Percentiles rank a stretch among this genome's conserved stretches.
Conservation (phyloP, 768 basidiomycete genomes). For the Tylopilus sp. region DNA sequence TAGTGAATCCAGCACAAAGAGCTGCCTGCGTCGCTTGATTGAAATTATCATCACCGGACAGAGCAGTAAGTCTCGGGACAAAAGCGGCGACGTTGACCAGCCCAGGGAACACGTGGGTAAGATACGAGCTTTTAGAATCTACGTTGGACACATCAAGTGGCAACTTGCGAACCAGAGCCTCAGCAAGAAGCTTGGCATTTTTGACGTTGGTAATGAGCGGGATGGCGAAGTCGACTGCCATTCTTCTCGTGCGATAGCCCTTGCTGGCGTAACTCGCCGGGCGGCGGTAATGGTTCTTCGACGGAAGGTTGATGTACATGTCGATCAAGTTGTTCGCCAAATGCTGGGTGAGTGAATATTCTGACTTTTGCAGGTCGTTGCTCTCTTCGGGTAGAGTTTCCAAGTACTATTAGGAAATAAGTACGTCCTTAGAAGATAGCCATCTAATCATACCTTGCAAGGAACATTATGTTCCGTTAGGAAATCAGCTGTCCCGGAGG, state of each 20-base stretch:
- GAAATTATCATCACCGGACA: conserved; percentile 52
- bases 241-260: conserved; percentile 93
- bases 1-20: conserved; percentile 87
- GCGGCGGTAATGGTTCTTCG: conserved; percentile 95
- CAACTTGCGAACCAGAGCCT: conserved; percentile 88
- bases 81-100: conserved; percentile 87
- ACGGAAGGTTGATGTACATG: conserved; percentile 99
- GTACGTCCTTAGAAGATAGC: neutral
- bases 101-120: conserved; percentile 87
- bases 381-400: conserved; percentile 81
- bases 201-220: conserved; percentile 98
- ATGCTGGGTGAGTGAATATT: conserved; percentile 97
- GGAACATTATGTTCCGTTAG: conserved; percentile 94
- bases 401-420: conserved; percentile 58
- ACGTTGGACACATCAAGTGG: conserved; percentile 85
- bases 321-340: conserved; percentile 96
- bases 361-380: conserved; percentile 82
- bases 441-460: conserved; percentile 66
- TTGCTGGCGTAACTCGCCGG: conserved; percentile 97
- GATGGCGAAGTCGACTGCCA: conserved; percentile 98
- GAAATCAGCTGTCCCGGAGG: conserved; percentile 96
- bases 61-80: conserved; percentile 62
- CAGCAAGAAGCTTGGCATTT: conserved; percentile 93
- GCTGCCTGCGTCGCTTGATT: conserved; percentile 73
- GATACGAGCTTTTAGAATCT: conserved; percentile 93